A percentile compares a stretch with the other conserved stretches of the same genome.
phyloP scores from a whole-genome alignment of 805 yeast genomes.

The Saccharomyces paradoxus region DNA sequence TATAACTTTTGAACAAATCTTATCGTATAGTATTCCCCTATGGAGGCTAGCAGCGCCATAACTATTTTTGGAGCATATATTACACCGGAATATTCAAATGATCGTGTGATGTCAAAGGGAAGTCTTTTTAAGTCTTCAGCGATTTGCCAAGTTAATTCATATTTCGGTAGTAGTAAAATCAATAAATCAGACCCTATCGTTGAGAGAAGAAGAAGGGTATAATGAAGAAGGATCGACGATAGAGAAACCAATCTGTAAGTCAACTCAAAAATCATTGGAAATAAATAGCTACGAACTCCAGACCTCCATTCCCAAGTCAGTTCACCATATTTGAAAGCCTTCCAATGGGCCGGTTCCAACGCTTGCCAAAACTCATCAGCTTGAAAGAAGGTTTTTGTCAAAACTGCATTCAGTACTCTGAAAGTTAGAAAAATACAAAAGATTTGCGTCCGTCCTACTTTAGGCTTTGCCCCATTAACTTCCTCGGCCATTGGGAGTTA shows the following conservation, averaged over 20 bases:
- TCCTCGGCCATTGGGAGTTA: background rate
- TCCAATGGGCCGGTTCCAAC: constrained; percentile 79
- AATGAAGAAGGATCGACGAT: background rate
- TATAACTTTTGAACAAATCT: constrained; percentile 35
- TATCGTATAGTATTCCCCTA: constrained; percentile 59
- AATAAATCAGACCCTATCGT: background rate
- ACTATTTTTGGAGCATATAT: constrained; percentile 52
- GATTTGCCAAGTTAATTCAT: constrained; percentile 6
- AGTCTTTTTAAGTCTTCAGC: constrained; percentile 3
- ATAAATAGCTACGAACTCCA: constrained; percentile 67
- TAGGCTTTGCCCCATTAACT: background rate
- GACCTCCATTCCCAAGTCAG: constrained; percentile 91
- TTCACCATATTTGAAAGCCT: constrained; percentile 71
- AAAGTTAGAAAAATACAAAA: constrained; percentile 8
- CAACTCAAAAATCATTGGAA: constrained; percentile 60
- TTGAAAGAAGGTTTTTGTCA: constrained; percentile 74
- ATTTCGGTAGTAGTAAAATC: background rate
- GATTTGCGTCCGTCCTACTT: background rate
- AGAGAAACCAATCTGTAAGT: constrained; percentile 15
- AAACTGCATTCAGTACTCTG: constrained; percentile 56
- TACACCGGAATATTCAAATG: constrained; percentile 37
- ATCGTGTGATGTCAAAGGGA: constrained; percentile 18
- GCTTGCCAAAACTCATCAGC: constrained; percentile 95
- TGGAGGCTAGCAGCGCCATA: constrained; percentile 61
- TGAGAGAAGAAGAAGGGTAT: background rate